Evolutionary conservation across 805 yeast genomes (phyloP), one percentile per base, ranked within the genome.

Genomic region (Schizosaccharomyces octosporus): DNA sequence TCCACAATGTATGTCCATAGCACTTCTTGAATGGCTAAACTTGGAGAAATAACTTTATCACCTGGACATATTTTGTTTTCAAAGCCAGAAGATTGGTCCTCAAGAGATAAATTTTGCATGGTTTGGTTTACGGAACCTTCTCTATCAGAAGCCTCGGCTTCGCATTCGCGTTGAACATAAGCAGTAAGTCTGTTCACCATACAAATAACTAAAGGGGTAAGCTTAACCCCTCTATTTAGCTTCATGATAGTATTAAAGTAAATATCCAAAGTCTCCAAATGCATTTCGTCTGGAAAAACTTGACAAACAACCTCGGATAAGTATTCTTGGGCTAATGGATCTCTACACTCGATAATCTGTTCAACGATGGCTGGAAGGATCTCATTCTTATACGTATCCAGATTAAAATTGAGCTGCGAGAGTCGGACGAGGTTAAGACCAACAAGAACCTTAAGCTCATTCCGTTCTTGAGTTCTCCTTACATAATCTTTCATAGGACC

Each of bases 211-310:
- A 89, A 78, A 62, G 79, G 82, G 55, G 81, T 78, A 62, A 84
- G 76, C 55, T 81, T 77, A n/a, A 87, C 84, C 58, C 78, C 76
- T 1, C 93, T 88, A 68, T 81, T 82, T 63, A 93, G 74, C 62
- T 79, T 77, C 61, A 82, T 72, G 24, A 87, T 78, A 0, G 89
- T 81, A 39, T 77, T 77, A 65, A 93, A 75, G 65, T 85, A 80
- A 41, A 74, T 72, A 61, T 82, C 81, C 66, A 93, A 74, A 0
- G 96, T 86, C 24, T 76, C 76, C 63, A 88, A 72, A 67, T 93
- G 97, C 70, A 84, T 90, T 64, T 85, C 87, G 67, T 87, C 96
- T 0, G 97, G 97, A 73, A 93, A 93, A 1, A 89, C 94, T 69
- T 90, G 97, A 62, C 89, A 84, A 61, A 93, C 77, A 13, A 93